A percentile compares a stretch with the other conserved stretches of the same genome.
Conservation (phyloP, 192 early-diverging fungal genomes). For the Podochytrium sp. region DNA sequence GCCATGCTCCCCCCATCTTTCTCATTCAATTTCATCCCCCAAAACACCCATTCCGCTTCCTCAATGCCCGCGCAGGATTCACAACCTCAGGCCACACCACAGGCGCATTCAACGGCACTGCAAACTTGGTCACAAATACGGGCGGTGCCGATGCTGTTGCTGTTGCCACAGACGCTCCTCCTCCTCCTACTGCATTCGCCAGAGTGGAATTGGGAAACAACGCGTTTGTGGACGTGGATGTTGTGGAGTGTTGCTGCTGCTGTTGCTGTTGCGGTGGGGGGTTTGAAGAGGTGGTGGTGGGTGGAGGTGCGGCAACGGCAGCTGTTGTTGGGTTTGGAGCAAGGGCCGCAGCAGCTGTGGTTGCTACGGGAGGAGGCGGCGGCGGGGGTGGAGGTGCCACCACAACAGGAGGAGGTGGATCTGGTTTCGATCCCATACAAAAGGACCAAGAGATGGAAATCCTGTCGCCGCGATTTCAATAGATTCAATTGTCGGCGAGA, state of each 20-base stretch:
- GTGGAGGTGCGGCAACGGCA: neutral
- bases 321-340: neutral
- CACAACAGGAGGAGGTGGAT: neutral
- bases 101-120: neutral
- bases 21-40: neutral
- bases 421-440: neutral
- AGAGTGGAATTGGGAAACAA: neutral
- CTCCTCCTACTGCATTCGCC: neutral
- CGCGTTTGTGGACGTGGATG: neutral
- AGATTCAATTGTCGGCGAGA: no score
- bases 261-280: neutral
- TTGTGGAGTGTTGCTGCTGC: no score
- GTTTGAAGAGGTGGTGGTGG: neutral
- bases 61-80: neutral
- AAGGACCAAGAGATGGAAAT: neutral
- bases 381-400: neutral
- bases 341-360: neutral
- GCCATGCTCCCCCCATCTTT: neutral
- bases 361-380: neutral
- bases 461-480: no score
- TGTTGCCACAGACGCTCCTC: neutral
- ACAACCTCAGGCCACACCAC: conserved; percentile 6
- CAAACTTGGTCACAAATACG: neutral
- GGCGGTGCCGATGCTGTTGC: neutral
- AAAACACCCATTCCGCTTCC: conserved; percentile 5